Conservation (phyloP, 352 stramenopile species). For the Globisporangium nodosum region DNA sequence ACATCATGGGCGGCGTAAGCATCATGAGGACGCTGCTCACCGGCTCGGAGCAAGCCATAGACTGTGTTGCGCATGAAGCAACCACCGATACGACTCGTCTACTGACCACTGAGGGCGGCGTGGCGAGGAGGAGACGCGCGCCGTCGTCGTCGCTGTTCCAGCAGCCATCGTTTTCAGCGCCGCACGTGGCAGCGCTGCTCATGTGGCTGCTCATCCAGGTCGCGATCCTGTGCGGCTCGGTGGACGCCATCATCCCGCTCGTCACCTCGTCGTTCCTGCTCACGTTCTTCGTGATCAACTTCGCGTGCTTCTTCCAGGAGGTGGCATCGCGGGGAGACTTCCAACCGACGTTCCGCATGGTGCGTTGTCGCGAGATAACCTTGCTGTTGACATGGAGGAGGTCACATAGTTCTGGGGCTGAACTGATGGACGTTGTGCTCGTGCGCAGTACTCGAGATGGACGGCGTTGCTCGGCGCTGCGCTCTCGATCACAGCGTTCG, state of each 20-base stretch:
- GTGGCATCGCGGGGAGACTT: slow-evolving; percentile 32
- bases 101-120: neutral
- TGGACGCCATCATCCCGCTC: slow-evolving; percentile 35
- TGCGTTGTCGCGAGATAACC: slow-evolving; percentile 8
- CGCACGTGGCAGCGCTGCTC: slow-evolving; percentile 2
- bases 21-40: slow-evolving; percentile 10
- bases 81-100: slow-evolving; percentile 1
- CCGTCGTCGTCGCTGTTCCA: neutral
- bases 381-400: no score
- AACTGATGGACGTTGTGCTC: slow-evolving; percentile 1
- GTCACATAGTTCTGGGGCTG: neutral
- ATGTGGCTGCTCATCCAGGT: slow-evolving; percentile 30
- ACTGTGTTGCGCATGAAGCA: neutral
- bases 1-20: slow-evolving; percentile 27
- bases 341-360: slow-evolving; percentile 34
- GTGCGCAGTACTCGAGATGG: slow-evolving; percentile 41
- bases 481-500: slow-evolving; percentile 34
- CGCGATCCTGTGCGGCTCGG: slow-evolving; percentile 29
- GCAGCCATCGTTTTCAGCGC: neutral
- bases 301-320: slow-evolving; percentile 48
- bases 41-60: neutral
- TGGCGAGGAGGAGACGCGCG: neutral
- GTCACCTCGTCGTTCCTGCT: slow-evolving; percentile 41
- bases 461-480: slow-evolving; percentile 34
- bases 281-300: slow-evolving; percentile 44